Base-by-base conservation (phyloP, 331 rosid genomes). In the Malus hybrid region DNA sequence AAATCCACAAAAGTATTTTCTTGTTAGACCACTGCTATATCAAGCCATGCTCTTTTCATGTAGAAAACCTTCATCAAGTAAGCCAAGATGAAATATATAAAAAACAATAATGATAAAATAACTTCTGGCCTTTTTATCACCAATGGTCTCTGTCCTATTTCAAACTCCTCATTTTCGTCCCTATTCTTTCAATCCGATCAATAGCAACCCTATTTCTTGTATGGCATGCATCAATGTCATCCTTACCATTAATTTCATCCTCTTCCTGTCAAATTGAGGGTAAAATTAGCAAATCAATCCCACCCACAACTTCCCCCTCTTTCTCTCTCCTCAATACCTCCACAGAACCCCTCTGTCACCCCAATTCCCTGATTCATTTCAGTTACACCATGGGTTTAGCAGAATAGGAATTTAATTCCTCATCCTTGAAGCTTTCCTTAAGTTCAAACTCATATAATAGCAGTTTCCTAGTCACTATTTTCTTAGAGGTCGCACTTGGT, bases 1-100 rank as follows among this genome's bases (percentile, higher is more conserved):
- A 54, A 82, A 76, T 33, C 39, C 46, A 82, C 46, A 57, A 10
- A 27, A 60, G 75, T 68, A 4, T 68, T 59, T 13, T n/a, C 18
- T 46, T 79, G 32, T 54, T 16, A 77, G 20, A 70, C 46, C 22
- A 7, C 20, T 76, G 69, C 52, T 46, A 76, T 18, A 52, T 52
- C 57, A 0, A 52, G 4, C 20, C 57, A 2, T 18, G 57, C 4
- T 52, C 20, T 52, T 2, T 52, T 52, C 20, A 52, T 52, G 57
- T 52, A 52, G 57, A 52, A 52, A 52, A 52, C 57, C 54, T 20
- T 50, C 65, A 52, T 13, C 3, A 22, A 12, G 7, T 7, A 31
- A 7, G 18, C 59, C 33, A 60, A 36, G 34, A 33, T 32, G 9
- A 33, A n/a, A 56, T 34, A 10, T 10, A 15, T 7, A 20, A 22